phyloP scores from a whole-genome alignment of 2,329 filamentous ascomycete genomes.

The Neophaeococcomyces aloes region DNA sequence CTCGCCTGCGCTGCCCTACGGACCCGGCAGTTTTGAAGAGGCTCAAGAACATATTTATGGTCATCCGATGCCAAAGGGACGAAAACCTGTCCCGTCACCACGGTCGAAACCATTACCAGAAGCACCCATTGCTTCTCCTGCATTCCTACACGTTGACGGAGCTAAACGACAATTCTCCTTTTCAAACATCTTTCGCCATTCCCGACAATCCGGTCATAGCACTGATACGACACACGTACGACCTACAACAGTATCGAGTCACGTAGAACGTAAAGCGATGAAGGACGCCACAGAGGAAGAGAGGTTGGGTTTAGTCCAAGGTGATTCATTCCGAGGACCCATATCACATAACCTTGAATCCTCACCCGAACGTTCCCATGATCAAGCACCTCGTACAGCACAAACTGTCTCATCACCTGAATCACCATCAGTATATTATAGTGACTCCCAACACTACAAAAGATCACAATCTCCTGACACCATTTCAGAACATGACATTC shows the following conservation, averaged over 20 bases:
- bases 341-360: slow-evolving; percentile 10
- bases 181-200: slow-evolving; percentile 65
- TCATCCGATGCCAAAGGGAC: slow-evolving; percentile 36
- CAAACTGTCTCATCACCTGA: not conserved
- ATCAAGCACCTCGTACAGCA: not conserved
- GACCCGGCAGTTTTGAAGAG: slow-evolving; percentile 22
- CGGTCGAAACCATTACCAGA: slow-evolving; percentile 19
- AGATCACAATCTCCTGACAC: slow-evolving; percentile 4
- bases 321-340: slow-evolving; percentile 41
- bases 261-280: slow-evolving; percentile 21
- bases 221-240: slow-evolving; percentile 21
- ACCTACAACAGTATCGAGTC: slow-evolving; percentile 16
- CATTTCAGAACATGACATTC: slow-evolving; percentile 2
- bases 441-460: not conserved
- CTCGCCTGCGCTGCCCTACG: slow-evolving; percentile 19
- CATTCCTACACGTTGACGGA: slow-evolving; percentile 14
- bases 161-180: slow-evolving; percentile 82
- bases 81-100: slow-evolving; percentile 16
- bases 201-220: slow-evolving; percentile 17
- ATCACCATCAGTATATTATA: slow-evolving; percentile 1
- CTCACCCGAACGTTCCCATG: slow-evolving; percentile 13
- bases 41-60: slow-evolving; percentile 41
- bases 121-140: slow-evolving; percentile 14
- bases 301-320: slow-evolving; percentile 68
- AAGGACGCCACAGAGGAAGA: slow-evolving; percentile 69